A percentile compares a stretch with the other conserved stretches of the same genome.
phyloP scores from a whole-genome alignment of 345 rosid genomes.

The Brassica incana region DNA sequence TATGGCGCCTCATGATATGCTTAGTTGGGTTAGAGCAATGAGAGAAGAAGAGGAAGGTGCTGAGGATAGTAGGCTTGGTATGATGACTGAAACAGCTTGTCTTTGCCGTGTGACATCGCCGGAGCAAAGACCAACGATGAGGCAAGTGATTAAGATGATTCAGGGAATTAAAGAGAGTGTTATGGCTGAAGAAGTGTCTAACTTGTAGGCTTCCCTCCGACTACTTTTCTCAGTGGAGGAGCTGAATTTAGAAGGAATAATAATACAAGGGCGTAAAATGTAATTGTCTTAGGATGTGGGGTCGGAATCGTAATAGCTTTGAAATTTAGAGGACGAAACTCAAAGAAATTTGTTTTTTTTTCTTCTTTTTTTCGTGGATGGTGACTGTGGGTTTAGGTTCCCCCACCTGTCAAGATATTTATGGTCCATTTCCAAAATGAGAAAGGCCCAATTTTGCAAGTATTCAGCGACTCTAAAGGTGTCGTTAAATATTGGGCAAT shows the following conservation, averaged over 20 bases:
- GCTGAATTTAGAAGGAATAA: not conserved
- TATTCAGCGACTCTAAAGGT: not conserved
- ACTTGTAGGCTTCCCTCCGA: not conserved
- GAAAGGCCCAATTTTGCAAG: not conserved
- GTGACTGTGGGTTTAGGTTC: not conserved
- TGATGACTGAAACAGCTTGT: slow-evolving; percentile 84
- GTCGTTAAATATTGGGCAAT: too few relatives aligned
- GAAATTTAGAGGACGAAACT: slow-evolving; percentile 7
- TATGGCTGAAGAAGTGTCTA: slow-evolving; percentile 26
- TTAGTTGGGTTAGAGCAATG: too few relatives aligned
- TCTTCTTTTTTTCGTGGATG: not conserved
- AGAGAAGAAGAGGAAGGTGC: too few relatives aligned
- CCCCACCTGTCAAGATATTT: slow-evolving; percentile 27
- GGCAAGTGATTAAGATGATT: slow-evolving; percentile 85
- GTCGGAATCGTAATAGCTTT: slow-evolving; percentile 1
- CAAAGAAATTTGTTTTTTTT: slow-evolving; percentile 10
- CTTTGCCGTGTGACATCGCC: slow-evolving; percentile 80
- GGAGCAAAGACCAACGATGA: slow-evolving; percentile 83
- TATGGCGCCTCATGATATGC: too few relatives aligned
- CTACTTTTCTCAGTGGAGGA: slow-evolving; percentile 11
- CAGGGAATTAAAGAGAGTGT: slow-evolving; percentile 74
- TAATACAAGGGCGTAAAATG: slow-evolving; percentile 1
- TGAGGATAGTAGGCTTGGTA: slow-evolving; percentile 9
- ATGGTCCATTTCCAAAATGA: not conserved
- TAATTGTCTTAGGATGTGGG: slow-evolving; percentile 25